Percentiles rank a stretch among this genome's conserved stretches.
Evolutionary conservation across 176 grass and related monocot species (phyloP).

Genomic region (Oryza brachyantha): DNA sequence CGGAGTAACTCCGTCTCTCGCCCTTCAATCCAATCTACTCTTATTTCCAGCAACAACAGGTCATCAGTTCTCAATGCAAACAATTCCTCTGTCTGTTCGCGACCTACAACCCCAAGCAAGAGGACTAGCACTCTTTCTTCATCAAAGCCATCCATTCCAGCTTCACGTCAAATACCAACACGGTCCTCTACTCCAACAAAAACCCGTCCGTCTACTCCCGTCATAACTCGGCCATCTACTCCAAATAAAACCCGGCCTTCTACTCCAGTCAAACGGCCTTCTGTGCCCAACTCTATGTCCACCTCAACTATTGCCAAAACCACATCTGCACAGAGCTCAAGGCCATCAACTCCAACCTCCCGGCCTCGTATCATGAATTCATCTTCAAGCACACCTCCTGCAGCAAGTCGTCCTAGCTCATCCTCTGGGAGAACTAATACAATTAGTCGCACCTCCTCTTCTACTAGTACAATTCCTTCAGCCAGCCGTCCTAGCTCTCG

Average conservation of each 20-base stretch:
- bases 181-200: conserved; percentile 76
- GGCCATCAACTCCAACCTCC: conserved; percentile 70
- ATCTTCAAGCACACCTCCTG: conserved; percentile 43
- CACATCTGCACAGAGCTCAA: conserved; percentile 52
- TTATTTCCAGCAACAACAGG: conserved; percentile 50
- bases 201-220: conserved; percentile 48
- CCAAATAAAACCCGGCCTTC: conserved; percentile 40
- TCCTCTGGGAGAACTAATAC: conserved; percentile 42
- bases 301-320: conserved; percentile 37
- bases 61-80: conserved; percentile 62
- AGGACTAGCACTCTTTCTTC: conserved; percentile 39
- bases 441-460: conserved; percentile 44
- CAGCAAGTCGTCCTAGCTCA: conserved; percentile 32
- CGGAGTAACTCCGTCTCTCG: conserved; percentile 75
- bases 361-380: conserved; percentile 39
- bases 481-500: conserved; percentile 54
- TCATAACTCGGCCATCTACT: conserved; percentile 56
- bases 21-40: conserved; percentile 44
- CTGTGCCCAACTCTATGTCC: conserved; percentile 17
- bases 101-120: conserved; percentile 71
- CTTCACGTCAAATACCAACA: conserved; percentile 43
- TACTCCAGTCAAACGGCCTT: conserved; percentile 55
- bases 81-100: conserved; percentile 61
- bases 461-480: conserved; percentile 45
- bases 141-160: conserved; percentile 51